Evolutionary conservation across 495 filamentous ascomycete species (phyloP).

Genomic region (Penicillium herquei): DNA sequence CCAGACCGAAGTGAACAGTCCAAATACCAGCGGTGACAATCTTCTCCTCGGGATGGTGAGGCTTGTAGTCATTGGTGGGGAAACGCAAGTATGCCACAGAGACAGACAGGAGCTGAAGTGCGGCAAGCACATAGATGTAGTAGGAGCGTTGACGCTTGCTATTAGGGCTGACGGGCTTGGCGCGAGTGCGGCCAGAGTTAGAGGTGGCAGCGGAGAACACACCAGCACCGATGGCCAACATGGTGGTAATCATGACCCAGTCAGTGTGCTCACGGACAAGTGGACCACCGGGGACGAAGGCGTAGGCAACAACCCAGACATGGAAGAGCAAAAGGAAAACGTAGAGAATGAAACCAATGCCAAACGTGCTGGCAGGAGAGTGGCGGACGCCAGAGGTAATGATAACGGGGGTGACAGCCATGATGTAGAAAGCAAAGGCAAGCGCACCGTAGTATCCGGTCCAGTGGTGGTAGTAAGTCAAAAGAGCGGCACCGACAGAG

Average conservation of each 20-base stretch:
- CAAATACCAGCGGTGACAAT: constrained; percentile 92
- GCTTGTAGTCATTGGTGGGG: constrained; percentile 85
- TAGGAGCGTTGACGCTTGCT: constrained; percentile 60
- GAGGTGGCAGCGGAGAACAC: constrained; percentile 72
- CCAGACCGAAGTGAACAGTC: constrained; percentile 97
- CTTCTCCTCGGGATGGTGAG: constrained; percentile 85
- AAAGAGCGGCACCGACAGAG: constrained; percentile 72
- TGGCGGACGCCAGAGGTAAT: constrained; percentile 72
- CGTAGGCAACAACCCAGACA: constrained; percentile 98
- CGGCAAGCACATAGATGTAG: constrained; percentile 69
- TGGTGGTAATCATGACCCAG: constrained; percentile 84
- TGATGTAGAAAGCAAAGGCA: constrained; percentile 70
- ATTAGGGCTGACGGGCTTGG: constrained; percentile 52
- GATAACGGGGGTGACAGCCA: constrained; percentile 76
- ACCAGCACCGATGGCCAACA: constrained; percentile 82
- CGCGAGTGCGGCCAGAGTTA: constrained; percentile 39
- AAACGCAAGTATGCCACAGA: constrained; percentile 89
- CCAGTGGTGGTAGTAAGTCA: constrained; percentile 82
- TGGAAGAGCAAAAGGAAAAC: constrained; percentile 91
- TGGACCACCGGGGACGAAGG: constrained; percentile 96
- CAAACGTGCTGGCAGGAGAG: constrained; percentile 75
- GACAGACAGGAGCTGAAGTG: constrained; percentile 75
- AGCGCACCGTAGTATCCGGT: constrained; percentile 86
- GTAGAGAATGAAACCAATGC: constrained; percentile 83
- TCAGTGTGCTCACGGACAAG: constrained; percentile 93